Evolutionary conservation across 768 basidiomycete species (phyloP), one percentile per base, ranked within the genome.

Genomic region (Trametes meyenii): DNA sequence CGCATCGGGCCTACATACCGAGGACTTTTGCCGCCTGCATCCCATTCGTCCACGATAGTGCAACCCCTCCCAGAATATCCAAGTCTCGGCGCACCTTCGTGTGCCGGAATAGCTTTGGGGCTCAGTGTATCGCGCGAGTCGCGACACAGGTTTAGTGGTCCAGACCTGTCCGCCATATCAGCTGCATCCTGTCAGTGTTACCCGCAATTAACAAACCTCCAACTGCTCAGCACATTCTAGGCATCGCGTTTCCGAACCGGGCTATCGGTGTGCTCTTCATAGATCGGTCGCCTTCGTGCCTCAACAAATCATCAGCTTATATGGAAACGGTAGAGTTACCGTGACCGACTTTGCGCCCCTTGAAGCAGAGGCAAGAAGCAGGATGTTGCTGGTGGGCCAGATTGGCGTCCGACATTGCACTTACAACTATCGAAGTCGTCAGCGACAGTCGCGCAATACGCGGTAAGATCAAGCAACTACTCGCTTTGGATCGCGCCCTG

Each of bases 1-100:
- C 42, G 21, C 48, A 58, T 58, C 57, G 57, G 49, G 36, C 17
- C 39, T 50, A 19, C 57, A 50, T 51, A 58, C 50, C 19, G n/a
- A n/a, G 5, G 39, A 44, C 33, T n/a, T 51, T 40, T 51, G 36
- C 17, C 57, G 57, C 57, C 17, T 49, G 26, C 36, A 40, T 14
- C 40, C 33, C 49, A 58, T 50, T 50, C 49, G 57, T 38, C 49
- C 24, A 48, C 21, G 23, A 50, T 13, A 10, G 6, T 17, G 10
- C 53, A 42, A 45, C 26, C 43, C 8, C 53, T 55, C 36, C 36
- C 11, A 26, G 26, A 5, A 17, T 44, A 36, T 7, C 17, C 6
- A 17, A 49, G 45, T 38, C 46, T 48, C 35, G 36, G 19, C 46
- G 21, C 36, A 38, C 45, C 46, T 26, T 21, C 33, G 21, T 8